phyloP scores from a whole-genome alignment of 1,139 yeast genomes.

The Candida glucosophila region DNA sequence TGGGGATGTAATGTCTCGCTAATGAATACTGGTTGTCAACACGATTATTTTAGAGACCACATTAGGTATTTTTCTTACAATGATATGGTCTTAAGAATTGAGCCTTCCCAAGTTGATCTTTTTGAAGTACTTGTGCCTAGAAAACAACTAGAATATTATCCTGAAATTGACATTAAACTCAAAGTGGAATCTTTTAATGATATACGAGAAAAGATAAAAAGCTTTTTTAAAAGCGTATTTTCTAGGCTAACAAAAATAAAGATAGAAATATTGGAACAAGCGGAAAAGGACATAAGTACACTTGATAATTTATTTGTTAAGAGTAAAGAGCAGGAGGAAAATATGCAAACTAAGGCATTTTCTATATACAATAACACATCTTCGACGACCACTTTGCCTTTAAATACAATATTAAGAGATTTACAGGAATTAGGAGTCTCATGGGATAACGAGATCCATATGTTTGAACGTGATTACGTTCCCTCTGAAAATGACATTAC shows the following conservation, averaged over 20 bases:
- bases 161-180: slow-evolving; percentile 59
- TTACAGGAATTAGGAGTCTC: slow-evolving; percentile 76
- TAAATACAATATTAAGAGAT: slow-evolving; percentile 62
- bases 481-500: slow-evolving; percentile 95
- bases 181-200: slow-evolving; percentile 56
- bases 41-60: slow-evolving; percentile 74
- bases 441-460: slow-evolving; percentile 83
- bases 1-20: slow-evolving; percentile 53
- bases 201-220: slow-evolving; percentile 44
- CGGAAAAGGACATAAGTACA: slow-evolving; percentile 15
- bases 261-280: too few species aligned
- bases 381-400: slow-evolving; percentile 58
- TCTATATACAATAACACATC: slow-evolving; percentile 46
- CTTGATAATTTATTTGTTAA: slow-evolving; percentile 59
- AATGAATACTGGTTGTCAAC: slow-evolving; percentile 42
- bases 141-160: slow-evolving; percentile 62
- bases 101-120: slow-evolving; percentile 64
- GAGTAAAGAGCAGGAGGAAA: slow-evolving; percentile 42
- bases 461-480: slow-evolving; percentile 69
- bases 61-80: slow-evolving; percentile 78
- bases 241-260: slow-evolving; percentile 70
- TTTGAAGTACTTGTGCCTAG: slow-evolving; percentile 77
- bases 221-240: slow-evolving; percentile 67
- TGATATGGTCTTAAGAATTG: slow-evolving; percentile 72
- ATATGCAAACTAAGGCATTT: slow-evolving; percentile 38